A percentile compares a stretch with the other conserved stretches of the same genome.
These are phyloP conservation scores for Russula compacta DNA, from an alignment of 768 basidiomycete species.

Conservation along the genomic window DNA sequence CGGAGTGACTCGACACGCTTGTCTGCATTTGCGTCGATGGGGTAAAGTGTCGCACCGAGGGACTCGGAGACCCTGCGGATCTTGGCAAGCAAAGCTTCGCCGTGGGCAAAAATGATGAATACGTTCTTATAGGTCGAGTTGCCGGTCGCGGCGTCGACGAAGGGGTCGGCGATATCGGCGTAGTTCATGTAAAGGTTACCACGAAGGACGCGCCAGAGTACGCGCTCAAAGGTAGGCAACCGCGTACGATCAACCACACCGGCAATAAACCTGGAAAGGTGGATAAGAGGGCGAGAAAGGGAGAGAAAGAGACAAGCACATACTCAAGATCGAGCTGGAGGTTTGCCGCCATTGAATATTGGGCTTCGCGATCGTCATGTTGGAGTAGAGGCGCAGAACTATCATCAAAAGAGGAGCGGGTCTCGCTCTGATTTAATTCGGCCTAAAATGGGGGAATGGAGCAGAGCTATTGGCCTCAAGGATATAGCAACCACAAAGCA, in stretches of 20 bases:
- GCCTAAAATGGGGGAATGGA: conserved; percentile 40
- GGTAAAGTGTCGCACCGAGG: conserved; percentile 97
- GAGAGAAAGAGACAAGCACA: conserved; percentile 22
- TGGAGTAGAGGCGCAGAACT: conserved; percentile 84
- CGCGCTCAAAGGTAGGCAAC: conserved; percentile 89
- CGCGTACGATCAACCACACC: conserved; percentile 93
- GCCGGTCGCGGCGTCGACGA: conserved; percentile 78
- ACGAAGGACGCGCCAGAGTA: conserved; percentile 94
- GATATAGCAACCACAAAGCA: background rate
- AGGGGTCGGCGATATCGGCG: conserved; percentile 88
- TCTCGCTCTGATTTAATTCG: conserved; percentile 67
- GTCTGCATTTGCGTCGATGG: conserved; percentile 90
- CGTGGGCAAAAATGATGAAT: conserved; percentile 99
- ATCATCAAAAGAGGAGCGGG: conserved; percentile 86
- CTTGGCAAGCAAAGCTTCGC: conserved; percentile 84
- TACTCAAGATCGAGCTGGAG: conserved; percentile 86
- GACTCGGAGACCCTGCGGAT: conserved; percentile 97
- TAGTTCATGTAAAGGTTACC: conserved; percentile 99
- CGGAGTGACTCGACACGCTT: conserved; percentile 85
- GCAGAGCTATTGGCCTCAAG: background rate
- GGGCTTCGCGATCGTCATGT: conserved; percentile 77
- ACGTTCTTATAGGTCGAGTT: conserved; percentile 92
- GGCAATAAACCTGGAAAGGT: conserved; percentile 68
- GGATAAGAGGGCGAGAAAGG: background rate
- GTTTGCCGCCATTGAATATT: conserved; percentile 35